Conservation (phyloP, 805 yeast genomes). For the Metschnikowia bowlesiae region DNA sequence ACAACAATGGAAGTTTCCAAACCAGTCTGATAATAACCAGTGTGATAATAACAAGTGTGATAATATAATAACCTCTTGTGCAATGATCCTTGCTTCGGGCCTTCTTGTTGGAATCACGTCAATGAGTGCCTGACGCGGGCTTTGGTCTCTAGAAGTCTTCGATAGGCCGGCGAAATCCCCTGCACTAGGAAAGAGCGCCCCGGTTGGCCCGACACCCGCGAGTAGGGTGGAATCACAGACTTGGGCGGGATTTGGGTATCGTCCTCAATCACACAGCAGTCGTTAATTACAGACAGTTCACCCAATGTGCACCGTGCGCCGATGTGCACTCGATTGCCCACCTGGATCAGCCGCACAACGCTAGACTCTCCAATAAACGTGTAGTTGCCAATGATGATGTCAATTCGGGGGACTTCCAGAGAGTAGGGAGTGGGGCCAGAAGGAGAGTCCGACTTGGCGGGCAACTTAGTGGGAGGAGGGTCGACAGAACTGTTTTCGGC, state of each 20-base stretch:
- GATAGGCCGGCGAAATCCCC: conserved; percentile 28
- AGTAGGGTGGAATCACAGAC: conserved; percentile 49
- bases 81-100: too few species aligned
- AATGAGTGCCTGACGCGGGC: conserved; percentile 22
- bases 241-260: conserved; percentile 40
- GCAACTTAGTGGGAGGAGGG: conserved; percentile 22
- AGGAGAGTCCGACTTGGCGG: not conserved
- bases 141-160: conserved; percentile 33
- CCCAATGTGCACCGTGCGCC: conserved; percentile 39
- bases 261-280: conserved; percentile 46
- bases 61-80: too few species aligned
- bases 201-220: conserved; percentile 40
- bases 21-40: too few species aligned
- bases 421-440: not conserved
- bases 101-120: not conserved
- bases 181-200: conserved; percentile 27
- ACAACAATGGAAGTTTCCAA: too few species aligned
- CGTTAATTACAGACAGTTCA: conserved; percentile 41
- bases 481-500: conserved; percentile 23
- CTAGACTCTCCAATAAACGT: conserved; percentile 36
- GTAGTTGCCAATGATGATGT: conserved; percentile 42
- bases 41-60: too few species aligned
- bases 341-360: conserved; percentile 29
- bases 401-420: conserved; percentile 8
- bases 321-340: conserved; percentile 49